Evolutionary conservation across 257 asterid genomes (phyloP).

Genomic region (Plantago elongata): DNA sequence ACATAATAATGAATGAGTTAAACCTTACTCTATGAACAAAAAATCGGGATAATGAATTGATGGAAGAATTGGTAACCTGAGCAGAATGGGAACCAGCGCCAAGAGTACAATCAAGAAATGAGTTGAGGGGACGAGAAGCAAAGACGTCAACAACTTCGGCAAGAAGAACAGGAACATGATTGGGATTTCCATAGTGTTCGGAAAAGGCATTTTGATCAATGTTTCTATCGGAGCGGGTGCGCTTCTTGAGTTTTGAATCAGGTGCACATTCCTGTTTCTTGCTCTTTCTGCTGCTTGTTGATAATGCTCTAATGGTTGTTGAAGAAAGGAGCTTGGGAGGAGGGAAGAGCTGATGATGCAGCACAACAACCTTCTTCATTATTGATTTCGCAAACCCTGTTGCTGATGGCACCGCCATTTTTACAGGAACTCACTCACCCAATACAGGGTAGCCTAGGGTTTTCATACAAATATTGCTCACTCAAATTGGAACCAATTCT

Average conservation of each 20-base stretch:
- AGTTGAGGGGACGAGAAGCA: slow-evolving; percentile 47
- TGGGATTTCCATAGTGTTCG: slow-evolving; percentile 49
- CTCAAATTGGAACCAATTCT: too few relatives aligned
- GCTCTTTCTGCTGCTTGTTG: slow-evolving; percentile 15
- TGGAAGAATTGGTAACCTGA: slow-evolving; percentile 36
- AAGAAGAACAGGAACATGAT: slow-evolving; percentile 80
- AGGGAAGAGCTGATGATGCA: not conserved
- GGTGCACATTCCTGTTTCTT: slow-evolving; percentile 24
- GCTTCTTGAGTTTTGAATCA: slow-evolving; percentile 51
- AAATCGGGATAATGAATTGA: too few relatives aligned
- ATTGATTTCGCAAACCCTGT: slow-evolving; percentile 42
- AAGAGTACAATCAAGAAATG: slow-evolving; percentile 92
- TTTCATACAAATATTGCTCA: too few relatives aligned
- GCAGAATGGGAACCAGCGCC: slow-evolving; percentile 95
- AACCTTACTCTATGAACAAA: too few relatives aligned
- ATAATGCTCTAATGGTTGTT: slow-evolving; percentile 22
- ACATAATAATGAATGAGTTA: too few relatives aligned
- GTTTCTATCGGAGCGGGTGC: slow-evolving; percentile 81
- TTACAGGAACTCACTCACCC: too few relatives aligned
- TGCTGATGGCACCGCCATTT: slow-evolving; percentile 41
- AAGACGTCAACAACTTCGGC: slow-evolving; percentile 87
- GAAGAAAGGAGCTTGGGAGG: slow-evolving; percentile 21
- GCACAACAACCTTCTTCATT: slow-evolving; percentile 33
- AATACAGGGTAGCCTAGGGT: too few relatives aligned
- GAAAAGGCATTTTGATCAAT: slow-evolving; percentile 59